Evolutionary conservation across 1,284 basidiomycete species (phyloP).

Genomic region (Butyriboletus regius): DNA sequence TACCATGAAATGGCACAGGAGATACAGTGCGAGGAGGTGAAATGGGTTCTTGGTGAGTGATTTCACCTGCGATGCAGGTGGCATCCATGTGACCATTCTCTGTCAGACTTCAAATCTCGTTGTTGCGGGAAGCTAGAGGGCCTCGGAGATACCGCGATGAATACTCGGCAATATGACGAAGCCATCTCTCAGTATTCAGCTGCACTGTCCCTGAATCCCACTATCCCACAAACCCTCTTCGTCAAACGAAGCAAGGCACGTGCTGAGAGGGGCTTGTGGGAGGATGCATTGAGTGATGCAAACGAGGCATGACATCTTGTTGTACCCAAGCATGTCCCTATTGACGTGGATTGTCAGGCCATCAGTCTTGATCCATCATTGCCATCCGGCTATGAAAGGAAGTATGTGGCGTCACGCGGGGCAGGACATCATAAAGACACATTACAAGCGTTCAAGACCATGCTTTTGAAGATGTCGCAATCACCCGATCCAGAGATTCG

Average conservation of each 20-base stretch:
- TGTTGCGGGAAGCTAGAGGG: not conserved
- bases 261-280: not conserved
- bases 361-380: not conserved
- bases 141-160: not conserved
- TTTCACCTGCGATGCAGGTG: too few species aligned
- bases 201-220: not conserved
- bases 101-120: too few species aligned
- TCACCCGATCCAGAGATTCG: not conserved
- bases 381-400: not conserved
- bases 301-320: not conserved
- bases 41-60: too few species aligned
- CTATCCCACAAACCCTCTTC: not conserved
- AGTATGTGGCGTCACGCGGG: not conserved
- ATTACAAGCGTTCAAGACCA: not conserved
- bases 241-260: not conserved
- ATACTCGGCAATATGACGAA: not conserved
- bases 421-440: not conserved
- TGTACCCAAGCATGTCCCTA: too few species aligned
- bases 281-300: not conserved
- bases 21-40: too few species aligned
- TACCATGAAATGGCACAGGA: too few species aligned
- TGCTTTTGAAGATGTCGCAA: not conserved
- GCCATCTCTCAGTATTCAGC: conserved; percentile 1
- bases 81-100: too few species aligned
- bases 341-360: not conserved